A percentile compares a stretch with the other conserved stretches of the same genome.
These are phyloP conservation scores for Lactarius hatsudake DNA, from an alignment of 768 basidiomycete genomes.

Conservation along the genomic window DNA sequence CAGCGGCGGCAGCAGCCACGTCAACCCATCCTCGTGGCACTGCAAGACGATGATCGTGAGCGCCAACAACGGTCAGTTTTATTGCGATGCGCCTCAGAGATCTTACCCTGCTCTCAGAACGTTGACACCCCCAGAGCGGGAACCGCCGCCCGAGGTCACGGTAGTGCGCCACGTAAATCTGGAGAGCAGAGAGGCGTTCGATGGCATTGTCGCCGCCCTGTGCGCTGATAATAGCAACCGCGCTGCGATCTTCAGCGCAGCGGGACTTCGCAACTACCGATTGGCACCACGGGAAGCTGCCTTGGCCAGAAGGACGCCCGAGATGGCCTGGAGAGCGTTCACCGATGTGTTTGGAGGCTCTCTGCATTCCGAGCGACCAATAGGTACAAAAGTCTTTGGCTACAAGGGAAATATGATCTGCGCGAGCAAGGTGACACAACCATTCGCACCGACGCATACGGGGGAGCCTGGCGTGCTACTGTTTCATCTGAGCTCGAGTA, in stretches of 20 bases:
- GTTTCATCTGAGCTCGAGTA: neutral
- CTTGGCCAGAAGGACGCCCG: neutral
- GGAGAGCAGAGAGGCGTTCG: neutral
- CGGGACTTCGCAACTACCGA: neutral
- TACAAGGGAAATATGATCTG: neutral
- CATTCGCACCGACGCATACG: neutral
- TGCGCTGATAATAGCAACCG: neutral
- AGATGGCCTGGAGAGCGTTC: neutral
- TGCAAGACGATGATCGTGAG: no score
- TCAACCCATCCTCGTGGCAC: no score
- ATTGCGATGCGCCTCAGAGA: no score
- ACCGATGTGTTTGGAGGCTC: neutral
- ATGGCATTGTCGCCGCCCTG: neutral
- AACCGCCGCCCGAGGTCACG: no score
- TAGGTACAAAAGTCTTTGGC: accelerated
- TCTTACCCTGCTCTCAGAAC: no score
- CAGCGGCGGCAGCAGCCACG: no score
- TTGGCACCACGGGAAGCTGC: neutral
- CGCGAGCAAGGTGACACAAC: neutral
- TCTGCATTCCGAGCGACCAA: neutral
- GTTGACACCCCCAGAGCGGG: no score
- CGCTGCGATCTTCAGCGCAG: neutral
- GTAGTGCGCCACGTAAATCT: no score
- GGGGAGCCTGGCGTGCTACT: neutral
- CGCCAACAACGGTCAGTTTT: no score